phyloP scores from a whole-genome alignment of 2,329 filamentous ascomycete species.

The Kalmusia sp. region DNA sequence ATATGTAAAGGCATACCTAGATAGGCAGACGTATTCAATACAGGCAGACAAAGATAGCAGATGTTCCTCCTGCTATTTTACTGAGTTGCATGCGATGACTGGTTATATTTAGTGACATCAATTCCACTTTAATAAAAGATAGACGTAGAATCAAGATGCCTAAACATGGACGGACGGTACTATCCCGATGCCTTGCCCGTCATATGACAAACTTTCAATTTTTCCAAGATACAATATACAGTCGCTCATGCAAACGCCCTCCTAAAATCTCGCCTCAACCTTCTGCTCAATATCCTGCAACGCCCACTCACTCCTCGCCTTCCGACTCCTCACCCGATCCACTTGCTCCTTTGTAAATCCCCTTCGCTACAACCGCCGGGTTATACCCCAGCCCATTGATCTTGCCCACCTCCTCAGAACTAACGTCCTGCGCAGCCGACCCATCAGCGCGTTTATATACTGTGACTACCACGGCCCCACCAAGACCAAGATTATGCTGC shows the following conservation, averaged over 20 bases:
- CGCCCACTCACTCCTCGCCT: constrained; percentile 72
- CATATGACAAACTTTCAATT: background rate
- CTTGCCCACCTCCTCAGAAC: constrained; percentile 69
- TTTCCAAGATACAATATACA: background rate
- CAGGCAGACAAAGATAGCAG: too few relatives aligned
- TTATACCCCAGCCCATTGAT: constrained; percentile 83
- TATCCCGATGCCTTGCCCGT: background rate
- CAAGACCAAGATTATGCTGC: constrained; percentile 92
- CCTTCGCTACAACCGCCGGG: constrained; percentile 86
- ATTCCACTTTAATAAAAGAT: too few relatives aligned
- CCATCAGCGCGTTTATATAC: constrained; percentile 89
- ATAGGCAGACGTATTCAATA: too few relatives aligned
- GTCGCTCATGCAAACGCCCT: background rate
- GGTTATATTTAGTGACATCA: too few relatives aligned
- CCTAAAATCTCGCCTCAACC: constrained; percentile 73
- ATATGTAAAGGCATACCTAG: too few relatives aligned
- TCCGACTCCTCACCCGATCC: constrained; percentile 73
- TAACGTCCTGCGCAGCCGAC: constrained; percentile 65
- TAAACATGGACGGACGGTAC: too few relatives aligned
- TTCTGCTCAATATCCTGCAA: constrained; percentile 76
- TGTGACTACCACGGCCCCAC: constrained; percentile 88
- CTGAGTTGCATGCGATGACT: too few relatives aligned
- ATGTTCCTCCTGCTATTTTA: too few relatives aligned
- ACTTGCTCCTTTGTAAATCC: constrained; percentile 82
- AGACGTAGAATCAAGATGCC: too few relatives aligned